A percentile compares a stretch with the other conserved stretches of the same genome.
These are phyloP conservation scores for Leccinum barrowsii DNA, from an alignment of 768 basidiomycete genomes.

Conservation along the genomic window DNA sequence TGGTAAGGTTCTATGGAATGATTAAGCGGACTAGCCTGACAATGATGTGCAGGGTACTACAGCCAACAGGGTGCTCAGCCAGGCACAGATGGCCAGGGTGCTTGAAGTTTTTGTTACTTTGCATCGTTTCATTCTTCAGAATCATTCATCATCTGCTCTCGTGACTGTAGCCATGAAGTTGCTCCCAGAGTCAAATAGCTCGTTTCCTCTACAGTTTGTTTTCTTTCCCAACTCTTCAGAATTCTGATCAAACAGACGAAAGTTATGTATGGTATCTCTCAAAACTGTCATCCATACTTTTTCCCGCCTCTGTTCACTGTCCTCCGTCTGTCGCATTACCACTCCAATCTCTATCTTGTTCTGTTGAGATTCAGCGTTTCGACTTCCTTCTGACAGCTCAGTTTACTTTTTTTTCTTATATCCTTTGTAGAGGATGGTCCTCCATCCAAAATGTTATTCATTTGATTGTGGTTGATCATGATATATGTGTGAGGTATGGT, in stretches of 20 bases:
- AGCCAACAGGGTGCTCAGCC: slow-evolving; percentile 69
- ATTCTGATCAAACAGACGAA: slow-evolving; percentile 31
- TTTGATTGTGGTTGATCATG: slow-evolving; percentile 11
- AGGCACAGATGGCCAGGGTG: slow-evolving; percentile 48
- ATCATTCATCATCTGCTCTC: slow-evolving; percentile 24
- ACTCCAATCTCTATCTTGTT: slow-evolving; percentile 20
- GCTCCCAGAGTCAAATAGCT: slow-evolving; percentile 17
- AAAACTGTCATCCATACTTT: slow-evolving; percentile 31
- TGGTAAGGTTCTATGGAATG: slow-evolving; percentile 42
- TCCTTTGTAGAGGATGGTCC: slow-evolving; percentile 31
- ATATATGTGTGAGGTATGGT: slow-evolving; percentile 18
- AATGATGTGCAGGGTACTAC: slow-evolving; percentile 64
- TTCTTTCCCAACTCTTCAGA: slow-evolving; percentile 26
- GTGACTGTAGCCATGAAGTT: slow-evolving; percentile 34
- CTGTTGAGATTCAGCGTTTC: slow-evolving; percentile 25
- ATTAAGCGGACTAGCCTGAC: slow-evolving; percentile 10
- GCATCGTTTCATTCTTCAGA: slow-evolving; percentile 24
- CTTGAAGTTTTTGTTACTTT: slow-evolving; percentile 25
- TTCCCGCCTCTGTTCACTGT: slow-evolving; percentile 24
- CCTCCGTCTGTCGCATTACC: slow-evolving; percentile 17
- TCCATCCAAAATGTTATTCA: slow-evolving; percentile 27
- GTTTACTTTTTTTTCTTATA: slow-evolving; percentile 23
- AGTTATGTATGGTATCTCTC: slow-evolving; percentile 32
- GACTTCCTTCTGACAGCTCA: slow-evolving; percentile 14
- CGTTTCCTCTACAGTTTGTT: slow-evolving; percentile 19